These are phyloP conservation scores for Coprinopsis marcescibilis DNA, from an alignment of 768 basidiomycete genomes.

Conservation along the genomic window DNA sequence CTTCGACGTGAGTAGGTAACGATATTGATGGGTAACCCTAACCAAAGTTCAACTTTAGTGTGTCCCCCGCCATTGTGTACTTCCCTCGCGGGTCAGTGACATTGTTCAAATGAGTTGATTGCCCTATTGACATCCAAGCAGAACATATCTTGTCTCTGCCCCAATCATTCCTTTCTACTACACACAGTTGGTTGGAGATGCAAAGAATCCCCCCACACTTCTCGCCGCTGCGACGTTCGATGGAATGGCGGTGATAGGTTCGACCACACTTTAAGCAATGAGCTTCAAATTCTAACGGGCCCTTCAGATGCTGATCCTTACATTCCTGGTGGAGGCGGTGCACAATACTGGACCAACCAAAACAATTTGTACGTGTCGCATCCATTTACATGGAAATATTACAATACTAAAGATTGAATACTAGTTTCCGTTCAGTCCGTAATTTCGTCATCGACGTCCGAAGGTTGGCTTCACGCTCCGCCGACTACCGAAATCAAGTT, in stretches of 20 bases:
- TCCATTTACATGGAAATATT: background rate
- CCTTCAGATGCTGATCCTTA: slow-evolving; percentile 67
- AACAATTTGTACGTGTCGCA: slow-evolving; percentile 66
- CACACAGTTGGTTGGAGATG: slow-evolving; percentile 74
- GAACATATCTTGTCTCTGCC: slow-evolving; percentile 61
- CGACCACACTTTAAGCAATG: slow-evolving; percentile 7
- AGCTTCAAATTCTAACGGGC: too few species aligned
- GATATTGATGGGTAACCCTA: slow-evolving; percentile 4
- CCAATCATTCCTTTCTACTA: slow-evolving; percentile 73
- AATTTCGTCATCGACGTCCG: slow-evolving; percentile 70
- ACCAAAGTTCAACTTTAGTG: slow-evolving; percentile 28
- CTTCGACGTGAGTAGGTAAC: slow-evolving; percentile 49
- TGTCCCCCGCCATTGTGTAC: slow-evolving; percentile 70
- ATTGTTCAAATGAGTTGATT: background rate
- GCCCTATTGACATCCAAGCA: too few species aligned
- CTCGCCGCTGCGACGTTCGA: slow-evolving; percentile 55
- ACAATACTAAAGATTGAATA: background rate
- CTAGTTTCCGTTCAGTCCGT: slow-evolving; percentile 62
- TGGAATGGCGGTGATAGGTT: slow-evolving; percentile 75
- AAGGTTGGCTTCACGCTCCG: slow-evolving; percentile 31
- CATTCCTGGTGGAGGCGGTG: slow-evolving; percentile 51
- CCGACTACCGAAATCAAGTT: too few species aligned
- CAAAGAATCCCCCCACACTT: slow-evolving; percentile 59
- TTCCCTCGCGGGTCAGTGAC: slow-evolving; percentile 62
- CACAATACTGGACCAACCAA: slow-evolving; percentile 59